phyloP scores from a whole-genome alignment of 306 rosid genomes.

The Rubus idaeus region DNA sequence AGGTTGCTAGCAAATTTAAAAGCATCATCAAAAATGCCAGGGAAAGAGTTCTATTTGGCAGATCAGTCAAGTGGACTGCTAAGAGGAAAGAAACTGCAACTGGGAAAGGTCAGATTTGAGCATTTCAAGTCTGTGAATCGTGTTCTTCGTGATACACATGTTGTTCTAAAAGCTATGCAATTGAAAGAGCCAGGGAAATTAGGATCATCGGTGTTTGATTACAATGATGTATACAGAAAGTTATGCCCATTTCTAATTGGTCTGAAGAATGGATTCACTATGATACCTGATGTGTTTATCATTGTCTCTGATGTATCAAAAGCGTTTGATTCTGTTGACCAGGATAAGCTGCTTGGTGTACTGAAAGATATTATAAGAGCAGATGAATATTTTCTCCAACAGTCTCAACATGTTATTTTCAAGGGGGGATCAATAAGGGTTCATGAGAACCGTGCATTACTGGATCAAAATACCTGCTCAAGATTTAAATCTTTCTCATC shows the following conservation, averaged over 20 bases:
- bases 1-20: slow-evolving; percentile 85
- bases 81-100: slow-evolving; percentile 20
- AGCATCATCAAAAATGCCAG: slow-evolving; percentile 60
- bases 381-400: slow-evolving; percentile 54
- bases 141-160: slow-evolving; percentile 66
- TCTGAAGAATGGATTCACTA: slow-evolving; percentile 36
- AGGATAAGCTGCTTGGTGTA: slow-evolving; percentile 68
- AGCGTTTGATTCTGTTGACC: slow-evolving; percentile 84
- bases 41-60: slow-evolving; percentile 24
- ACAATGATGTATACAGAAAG: slow-evolving; percentile 73
- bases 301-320: slow-evolving; percentile 78
- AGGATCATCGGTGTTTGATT: slow-evolving; percentile 92
- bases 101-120: slow-evolving; percentile 25
- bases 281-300: slow-evolving; percentile 50
- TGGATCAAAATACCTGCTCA: slow-evolving; percentile 37
- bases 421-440: slow-evolving; percentile 64
- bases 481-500: slow-evolving; percentile 32
- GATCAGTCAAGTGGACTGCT: slow-evolving; percentile 24
- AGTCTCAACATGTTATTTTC: slow-evolving; percentile 54
- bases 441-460: slow-evolving; percentile 41
- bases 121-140: slow-evolving; percentile 61
- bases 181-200: slow-evolving; percentile 59
- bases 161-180: slow-evolving; percentile 61
- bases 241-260: slow-evolving; percentile 57
- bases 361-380: slow-evolving; percentile 45